phyloP scores from a whole-genome alignment of 352 stramenopile genomes.

The Thalassiosira mediterranea region DNA sequence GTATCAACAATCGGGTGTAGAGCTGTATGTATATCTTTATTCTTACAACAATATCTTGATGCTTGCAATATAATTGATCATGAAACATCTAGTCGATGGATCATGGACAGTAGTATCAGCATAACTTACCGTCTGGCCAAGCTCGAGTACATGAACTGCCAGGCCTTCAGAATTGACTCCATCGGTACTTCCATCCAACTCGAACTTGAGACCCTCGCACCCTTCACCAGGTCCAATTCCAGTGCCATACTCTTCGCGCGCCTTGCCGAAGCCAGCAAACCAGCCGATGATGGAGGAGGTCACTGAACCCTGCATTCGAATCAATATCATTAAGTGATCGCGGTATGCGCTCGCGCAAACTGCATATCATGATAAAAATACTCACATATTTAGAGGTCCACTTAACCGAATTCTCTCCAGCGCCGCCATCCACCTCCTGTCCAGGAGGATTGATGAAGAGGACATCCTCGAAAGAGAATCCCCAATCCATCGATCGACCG shows the following conservation, averaged over 20 bases:
- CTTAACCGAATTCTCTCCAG: not conserved
- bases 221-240: not conserved
- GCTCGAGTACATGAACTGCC: not conserved
- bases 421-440: constrained; percentile 1
- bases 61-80: no score
- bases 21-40: no score
- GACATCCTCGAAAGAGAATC: constrained; percentile 5
- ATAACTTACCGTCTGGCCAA: not conserved
- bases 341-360: no score
- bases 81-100: no score
- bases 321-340: no score
- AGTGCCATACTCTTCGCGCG: not conserved
- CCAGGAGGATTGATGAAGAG: constrained; percentile 6
- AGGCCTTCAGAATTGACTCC: constrained; percentile 5
- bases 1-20: no score
- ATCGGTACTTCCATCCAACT: not conserved
- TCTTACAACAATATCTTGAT: no score
- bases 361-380: no score
- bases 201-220: not conserved
- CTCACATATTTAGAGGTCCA: constrained; percentile 11
- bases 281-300: constrained; percentile 8
- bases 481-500: constrained; percentile 8
- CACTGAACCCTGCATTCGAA: not conserved
- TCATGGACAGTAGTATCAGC: not conserved
- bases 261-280: not conserved